Percentiles rank a stretch among this genome's conserved stretches.
Conservation (phyloP, 2,329 filamentous ascomycete genomes). For the Fusarium mexicanum region DNA sequence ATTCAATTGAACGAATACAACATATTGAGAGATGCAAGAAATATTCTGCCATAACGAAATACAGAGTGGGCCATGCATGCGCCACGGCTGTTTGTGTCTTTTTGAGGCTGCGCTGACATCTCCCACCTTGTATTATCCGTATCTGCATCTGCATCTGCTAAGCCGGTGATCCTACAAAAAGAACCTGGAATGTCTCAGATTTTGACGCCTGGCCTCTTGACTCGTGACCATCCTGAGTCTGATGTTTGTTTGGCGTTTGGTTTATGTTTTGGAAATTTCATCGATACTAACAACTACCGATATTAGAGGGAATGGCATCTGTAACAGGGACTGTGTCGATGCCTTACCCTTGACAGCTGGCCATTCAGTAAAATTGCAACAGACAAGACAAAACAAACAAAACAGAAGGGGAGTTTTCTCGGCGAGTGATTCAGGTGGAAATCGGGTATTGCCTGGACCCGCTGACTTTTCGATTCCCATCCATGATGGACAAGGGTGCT, state of each 20-base stretch:
- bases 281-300: neutral
- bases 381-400: constrained; percentile 2
- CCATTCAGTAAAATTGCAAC: constrained; percentile 13
- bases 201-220: constrained; percentile 19
- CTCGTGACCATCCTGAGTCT: constrained; percentile 18
- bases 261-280: constrained; percentile 6
- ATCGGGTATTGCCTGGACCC: constrained; percentile 25
- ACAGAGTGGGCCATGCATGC: constrained; percentile 17
- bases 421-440: constrained; percentile 36
- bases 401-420: constrained; percentile 5
- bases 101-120: constrained; percentile 26
- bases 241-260: neutral
- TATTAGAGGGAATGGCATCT: constrained; percentile 8
- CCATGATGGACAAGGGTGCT: constrained; percentile 20
- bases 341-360: constrained; percentile 1
- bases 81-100: constrained; percentile 26
- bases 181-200: constrained; percentile 19
- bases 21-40: constrained; percentile 3
- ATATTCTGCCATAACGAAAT: neutral
- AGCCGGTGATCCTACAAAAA: neutral
- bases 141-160: neutral
- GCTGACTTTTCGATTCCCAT: constrained; percentile 25
- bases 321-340: constrained; percentile 17
- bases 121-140: neutral
- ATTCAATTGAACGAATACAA: constrained; percentile 6